Percentiles rank a stretch among this genome's conserved stretches.
Conservation (phyloP, 352 stramenopile species). For the Phytopythium aichiense region DNA sequence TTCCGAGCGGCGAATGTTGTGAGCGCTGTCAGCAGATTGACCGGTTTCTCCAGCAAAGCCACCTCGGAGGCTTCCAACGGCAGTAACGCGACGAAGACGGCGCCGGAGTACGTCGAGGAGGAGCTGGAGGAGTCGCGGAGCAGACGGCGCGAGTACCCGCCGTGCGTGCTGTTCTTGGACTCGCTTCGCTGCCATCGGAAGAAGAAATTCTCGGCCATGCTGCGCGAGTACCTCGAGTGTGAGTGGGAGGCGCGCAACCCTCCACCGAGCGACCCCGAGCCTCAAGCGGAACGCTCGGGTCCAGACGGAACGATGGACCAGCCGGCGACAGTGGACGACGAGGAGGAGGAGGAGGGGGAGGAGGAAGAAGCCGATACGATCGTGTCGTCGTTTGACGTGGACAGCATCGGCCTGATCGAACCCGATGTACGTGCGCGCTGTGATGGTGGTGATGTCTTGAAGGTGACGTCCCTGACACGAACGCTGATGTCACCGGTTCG, state of each 20-base stretch:
- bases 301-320: constrained; percentile 4
- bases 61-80: background rate
- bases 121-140: constrained; percentile 33
- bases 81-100: background rate
- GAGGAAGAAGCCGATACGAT: constrained; percentile 8
- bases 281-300: background rate
- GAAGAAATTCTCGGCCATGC: constrained; percentile 72
- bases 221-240: constrained; percentile 87
- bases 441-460: background rate
- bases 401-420: constrained; percentile 53
- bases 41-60: background rate
- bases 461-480: background rate
- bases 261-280: constrained; percentile 8
- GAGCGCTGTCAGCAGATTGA: background rate
- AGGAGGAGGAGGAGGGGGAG: constrained; percentile 2
- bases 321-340: constrained; percentile 4
- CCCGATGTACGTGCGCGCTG: constrained; percentile 62
- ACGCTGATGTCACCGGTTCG: background rate
- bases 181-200: constrained; percentile 93
- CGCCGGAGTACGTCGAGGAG: constrained; percentile 24
- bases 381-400: constrained; percentile 43
- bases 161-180: constrained; percentile 93
- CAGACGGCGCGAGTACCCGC: constrained; percentile 36
- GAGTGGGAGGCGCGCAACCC: constrained; percentile 49
- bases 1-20: constrained; percentile 5